A percentile compares a stretch with the other conserved stretches of the same genome.
These are phyloP conservation scores for Macrocybe sp. DNA, from an alignment of 1,284 basidiomycete species.

Conservation along the genomic window DNA sequence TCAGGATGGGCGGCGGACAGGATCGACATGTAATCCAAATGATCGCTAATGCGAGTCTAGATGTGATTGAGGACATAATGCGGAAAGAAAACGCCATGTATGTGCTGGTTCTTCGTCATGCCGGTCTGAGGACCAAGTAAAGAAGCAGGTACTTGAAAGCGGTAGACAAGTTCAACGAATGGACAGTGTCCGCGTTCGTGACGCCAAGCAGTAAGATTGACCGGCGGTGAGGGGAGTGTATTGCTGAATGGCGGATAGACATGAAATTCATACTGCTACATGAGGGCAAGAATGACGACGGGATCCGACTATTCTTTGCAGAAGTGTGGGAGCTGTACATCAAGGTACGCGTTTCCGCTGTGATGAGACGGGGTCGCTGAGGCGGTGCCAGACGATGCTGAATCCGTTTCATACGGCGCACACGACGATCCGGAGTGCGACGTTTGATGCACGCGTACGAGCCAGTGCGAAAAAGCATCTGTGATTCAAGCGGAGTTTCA, in stretches of 20 bases:
- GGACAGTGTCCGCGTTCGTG: constrained; percentile 92
- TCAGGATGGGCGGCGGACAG: constrained; percentile 64
- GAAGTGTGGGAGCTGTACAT: constrained; percentile 95
- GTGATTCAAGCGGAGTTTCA: constrained; percentile 26
- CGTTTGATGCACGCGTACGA: constrained; percentile 81
- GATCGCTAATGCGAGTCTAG: constrained; percentile 91
- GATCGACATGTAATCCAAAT: constrained; percentile 94
- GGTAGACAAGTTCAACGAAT: constrained; percentile 95
- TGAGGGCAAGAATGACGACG: constrained; percentile 94
- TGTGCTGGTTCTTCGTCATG: constrained; percentile 21
- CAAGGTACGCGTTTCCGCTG: constrained; percentile 57
- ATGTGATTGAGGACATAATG: constrained; percentile 89
- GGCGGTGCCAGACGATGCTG: constrained; percentile 60
- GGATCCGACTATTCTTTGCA: constrained; percentile 84
- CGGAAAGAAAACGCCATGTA: constrained; percentile 83
- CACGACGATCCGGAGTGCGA: constrained; percentile 69
- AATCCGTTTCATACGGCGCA: constrained; percentile 94
- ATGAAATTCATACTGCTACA: constrained; percentile 91
- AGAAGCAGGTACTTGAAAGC: constrained; percentile 80
- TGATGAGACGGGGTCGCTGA: constrained; percentile 11
- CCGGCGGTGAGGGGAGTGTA: constrained; percentile 2
- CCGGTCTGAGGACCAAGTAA: constrained; percentile 12
- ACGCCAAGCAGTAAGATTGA: constrained; percentile 81
- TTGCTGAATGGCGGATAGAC: constrained; percentile 41
- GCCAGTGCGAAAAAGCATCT: constrained; percentile 85